Conservation (phyloP, 495 filamentous ascomycete genomes). For the Penicillium pancosmium region DNA sequence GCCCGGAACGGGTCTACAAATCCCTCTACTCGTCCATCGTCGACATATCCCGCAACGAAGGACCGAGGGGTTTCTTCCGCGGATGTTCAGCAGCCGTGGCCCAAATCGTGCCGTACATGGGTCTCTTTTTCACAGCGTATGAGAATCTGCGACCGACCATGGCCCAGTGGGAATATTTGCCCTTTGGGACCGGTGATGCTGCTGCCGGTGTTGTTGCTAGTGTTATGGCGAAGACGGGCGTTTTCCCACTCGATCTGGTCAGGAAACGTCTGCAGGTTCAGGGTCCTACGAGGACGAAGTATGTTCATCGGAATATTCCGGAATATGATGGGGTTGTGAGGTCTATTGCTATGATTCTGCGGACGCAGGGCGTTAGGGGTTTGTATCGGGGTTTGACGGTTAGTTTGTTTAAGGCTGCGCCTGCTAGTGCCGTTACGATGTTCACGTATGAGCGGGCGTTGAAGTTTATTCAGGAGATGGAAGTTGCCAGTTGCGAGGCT, state of each 20-base stretch:
- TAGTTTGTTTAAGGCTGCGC: constrained; percentile 90
- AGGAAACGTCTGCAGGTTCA: constrained; percentile 94
- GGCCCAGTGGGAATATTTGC: constrained; percentile 53
- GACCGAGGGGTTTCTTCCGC: constrained; percentile 77
- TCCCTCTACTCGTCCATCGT: constrained; percentile 65
- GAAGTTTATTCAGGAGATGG: constrained; percentile 55
- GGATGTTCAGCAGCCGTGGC: constrained; percentile 77
- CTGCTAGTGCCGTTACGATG: constrained; percentile 94
- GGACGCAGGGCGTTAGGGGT: constrained; percentile 73
- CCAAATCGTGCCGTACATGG: constrained; percentile 96
- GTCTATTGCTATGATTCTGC: constrained; percentile 68
- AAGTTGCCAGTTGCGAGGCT: constrained; percentile 25
- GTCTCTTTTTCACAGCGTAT: constrained; percentile 89
- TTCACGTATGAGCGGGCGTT: constrained; percentile 92
- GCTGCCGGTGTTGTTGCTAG: constrained; percentile 77
- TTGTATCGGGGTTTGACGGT: constrained; percentile 88
- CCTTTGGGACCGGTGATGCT: constrained; percentile 79
- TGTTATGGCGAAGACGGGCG: constrained; percentile 80
- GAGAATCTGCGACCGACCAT: constrained; percentile 65
- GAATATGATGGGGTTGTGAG: constrained; percentile 70
- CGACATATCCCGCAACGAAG: constrained; percentile 78
- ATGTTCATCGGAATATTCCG: constrained; percentile 87
- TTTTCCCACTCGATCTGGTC: constrained; percentile 93
- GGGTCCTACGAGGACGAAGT: constrained; percentile 76
- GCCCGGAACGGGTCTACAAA: constrained; percentile 76